Evolutionary conservation across 352 stramenopile species (phyloP), one percentile per base, ranked within the genome.

Genomic region (Globisporangium irregulare): DNA sequence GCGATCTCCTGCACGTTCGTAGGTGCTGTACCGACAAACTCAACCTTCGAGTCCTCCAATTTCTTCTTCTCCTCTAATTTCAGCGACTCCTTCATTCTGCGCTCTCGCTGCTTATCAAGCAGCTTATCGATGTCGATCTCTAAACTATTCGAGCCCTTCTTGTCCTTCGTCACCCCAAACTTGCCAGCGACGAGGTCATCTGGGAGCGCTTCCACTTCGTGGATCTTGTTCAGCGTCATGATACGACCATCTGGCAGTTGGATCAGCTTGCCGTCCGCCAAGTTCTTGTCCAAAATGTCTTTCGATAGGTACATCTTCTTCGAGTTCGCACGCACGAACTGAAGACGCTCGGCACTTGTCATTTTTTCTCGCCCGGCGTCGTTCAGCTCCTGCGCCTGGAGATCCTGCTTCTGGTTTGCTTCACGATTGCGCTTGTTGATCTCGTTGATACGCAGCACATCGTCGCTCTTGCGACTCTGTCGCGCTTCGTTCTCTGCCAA

Each of bases 241-340:
- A 95, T 87, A 55, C 87, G 87, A 24, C 87, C 87, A 41, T 95
- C 87, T 1, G 77, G 56, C 51, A 92, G 67, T 32, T 82, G 71
- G 18, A 95, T 87, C 1, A 95, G 71, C 66, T 91, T 87, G 1
- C 87, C 87, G 8, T 94, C 84, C 7, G 73, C 72, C 58, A 95
- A 68, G 62, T 95, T 95, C 70, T 88, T 89, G 36, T 95, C 87
- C 24, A 95, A 74, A 62, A 93, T 93, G 72, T 91, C 86, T 8
- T 73, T 78, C 1, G 86, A 94, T 72, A 95, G 71, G 66, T 84
- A 95, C 87, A 95, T 95, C 25, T 85, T 91, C 77, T 89, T 90
- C 38, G 87, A 82, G 63, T 92, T 91, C 20, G 87, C 86, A 32
- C 87, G 87, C 32, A 95, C 85, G 43, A 91, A 95, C 68, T 95